phyloP scores from a whole-genome alignment of 1,139 yeast genomes.

The Geotrichum macrosporum region DNA sequence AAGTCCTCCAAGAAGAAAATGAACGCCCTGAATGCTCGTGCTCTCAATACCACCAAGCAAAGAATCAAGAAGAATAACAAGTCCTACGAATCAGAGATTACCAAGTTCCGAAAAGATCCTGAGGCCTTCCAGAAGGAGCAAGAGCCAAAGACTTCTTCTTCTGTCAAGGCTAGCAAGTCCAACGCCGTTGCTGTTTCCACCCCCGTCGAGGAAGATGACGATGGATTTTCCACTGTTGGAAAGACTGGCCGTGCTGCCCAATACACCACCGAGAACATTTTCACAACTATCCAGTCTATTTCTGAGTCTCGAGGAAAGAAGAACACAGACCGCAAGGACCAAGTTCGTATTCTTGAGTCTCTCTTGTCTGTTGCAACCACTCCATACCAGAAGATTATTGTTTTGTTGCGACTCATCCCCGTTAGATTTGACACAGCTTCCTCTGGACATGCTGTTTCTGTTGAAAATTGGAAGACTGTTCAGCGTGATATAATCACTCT shows the following conservation, averaged over 20 bases:
- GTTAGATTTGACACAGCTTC: constrained; percentile 74
- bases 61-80: constrained; percentile 77
- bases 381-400: constrained; percentile 71
- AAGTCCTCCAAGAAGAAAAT: constrained; percentile 60
- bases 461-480: constrained; percentile 75
- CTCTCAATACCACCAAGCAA: constrained; percentile 84
- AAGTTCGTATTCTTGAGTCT: constrained; percentile 64
- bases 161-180: constrained; percentile 23
- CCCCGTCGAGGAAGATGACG: constrained; percentile 34
- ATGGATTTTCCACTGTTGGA: constrained; percentile 42
- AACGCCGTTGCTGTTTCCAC: constrained; percentile 22
- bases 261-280: constrained; percentile 48
- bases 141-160: constrained; percentile 40
- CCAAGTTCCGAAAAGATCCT: constrained; percentile 63
- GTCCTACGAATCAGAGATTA: constrained; percentile 58
- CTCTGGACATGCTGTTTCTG: constrained; percentile 67
- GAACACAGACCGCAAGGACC: constrained; percentile 80
- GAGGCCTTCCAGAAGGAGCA: constrained; percentile 61
- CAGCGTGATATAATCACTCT: constrained; percentile 59
- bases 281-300: constrained; percentile 68
- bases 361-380: constrained; percentile 51
- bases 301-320: constrained; percentile 94
- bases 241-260: constrained; percentile 41
- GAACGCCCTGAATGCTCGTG: constrained; percentile 80
- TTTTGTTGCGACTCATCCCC: constrained; percentile 79